Base-by-base conservation (phyloP, 805 yeast species). In the Diddensiella santjacobensis region DNA sequence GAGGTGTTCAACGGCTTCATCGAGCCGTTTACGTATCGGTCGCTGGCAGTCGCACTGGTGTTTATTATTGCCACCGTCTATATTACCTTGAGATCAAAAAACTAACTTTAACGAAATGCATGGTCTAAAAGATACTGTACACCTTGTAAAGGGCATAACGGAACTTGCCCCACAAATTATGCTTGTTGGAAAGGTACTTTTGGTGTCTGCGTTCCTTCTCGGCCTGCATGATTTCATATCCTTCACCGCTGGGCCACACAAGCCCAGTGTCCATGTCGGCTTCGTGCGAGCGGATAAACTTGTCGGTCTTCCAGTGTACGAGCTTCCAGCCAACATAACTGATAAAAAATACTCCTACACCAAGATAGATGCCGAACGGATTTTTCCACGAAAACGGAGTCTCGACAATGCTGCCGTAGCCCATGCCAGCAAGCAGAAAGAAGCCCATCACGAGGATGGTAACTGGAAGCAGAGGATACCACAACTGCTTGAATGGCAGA, bases 1-100 rank as follows among this genome's bases (percentile, higher is more conserved):
- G 95, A 86, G 53, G 81, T 84, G 3, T 65, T 87, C 26, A 84
- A 87, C 62, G 81, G 85, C 1, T 86, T 88, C 57, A 66, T 86
- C 18, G 78, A 74, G 50, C 81, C 87, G 3, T 80, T 87, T 24
- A 74, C 81, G 18, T 75, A 40, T 45, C 51, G 50, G 30, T 46
- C 62, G 1, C 26, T 62, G 20, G 33, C 52, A 3, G 36, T 57
- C 8, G 39, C 50, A 26, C 11, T 26, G 31, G 11, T 26, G 13
- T 13, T 26, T 8, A 26, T 26, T 8, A 26, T 26, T 26, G 13
- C 31, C 11, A 26, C 31, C 8, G 13, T 26, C 13, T 26, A 26
- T 13, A 26, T 26, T 26, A 8, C 11, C 8, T 13, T 8, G 11
- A 26, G 17, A 42, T 31, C 10, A 19, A 30, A 42, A 31, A 29